A percentile compares a stretch with the other conserved stretches of the same genome.
Conservation (phyloP, 2,329 filamentous ascomycete species). For the Pezicula neosporulosa region DNA sequence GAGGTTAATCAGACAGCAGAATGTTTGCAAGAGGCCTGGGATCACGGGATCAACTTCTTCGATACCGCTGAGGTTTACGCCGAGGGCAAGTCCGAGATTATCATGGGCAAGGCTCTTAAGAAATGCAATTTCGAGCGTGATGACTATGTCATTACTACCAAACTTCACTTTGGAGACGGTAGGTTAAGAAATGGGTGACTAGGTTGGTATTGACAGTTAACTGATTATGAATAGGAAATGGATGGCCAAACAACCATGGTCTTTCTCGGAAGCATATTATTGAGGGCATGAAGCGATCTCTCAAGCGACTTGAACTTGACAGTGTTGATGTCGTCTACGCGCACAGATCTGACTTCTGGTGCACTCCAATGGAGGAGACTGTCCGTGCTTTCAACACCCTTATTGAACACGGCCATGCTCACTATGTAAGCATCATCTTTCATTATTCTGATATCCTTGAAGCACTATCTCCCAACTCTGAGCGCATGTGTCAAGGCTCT, state of each 20-base stretch:
- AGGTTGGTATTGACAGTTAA: constrained; percentile 56
- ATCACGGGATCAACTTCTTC: constrained; percentile 51
- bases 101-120: constrained; percentile 56
- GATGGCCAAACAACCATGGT: constrained; percentile 53
- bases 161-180: constrained; percentile 48
- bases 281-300: constrained; percentile 57
- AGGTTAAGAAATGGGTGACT: constrained; percentile 53
- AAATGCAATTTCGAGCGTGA: constrained; percentile 59
- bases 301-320: constrained; percentile 48
- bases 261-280: constrained; percentile 58
- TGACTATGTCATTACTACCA: constrained; percentile 59
- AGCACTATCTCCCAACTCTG: too few species aligned
- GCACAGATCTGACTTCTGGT: constrained; percentile 62
- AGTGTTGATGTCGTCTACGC: constrained; percentile 68
- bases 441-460: too few species aligned
- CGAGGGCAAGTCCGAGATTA: constrained; percentile 44
- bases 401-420: constrained; percentile 60
- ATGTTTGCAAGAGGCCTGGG: constrained; percentile 50
- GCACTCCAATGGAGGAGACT: constrained; percentile 65
- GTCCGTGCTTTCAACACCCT: constrained; percentile 67
- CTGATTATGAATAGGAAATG: constrained; percentile 56
- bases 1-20: constrained; percentile 32
- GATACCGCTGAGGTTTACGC: constrained; percentile 51
- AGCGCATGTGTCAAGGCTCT: too few species aligned
- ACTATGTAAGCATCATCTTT: constrained; percentile 38